Conservation (phyloP, 2,329 filamentous ascomycete genomes). For the Xylariales sp. region DNA sequence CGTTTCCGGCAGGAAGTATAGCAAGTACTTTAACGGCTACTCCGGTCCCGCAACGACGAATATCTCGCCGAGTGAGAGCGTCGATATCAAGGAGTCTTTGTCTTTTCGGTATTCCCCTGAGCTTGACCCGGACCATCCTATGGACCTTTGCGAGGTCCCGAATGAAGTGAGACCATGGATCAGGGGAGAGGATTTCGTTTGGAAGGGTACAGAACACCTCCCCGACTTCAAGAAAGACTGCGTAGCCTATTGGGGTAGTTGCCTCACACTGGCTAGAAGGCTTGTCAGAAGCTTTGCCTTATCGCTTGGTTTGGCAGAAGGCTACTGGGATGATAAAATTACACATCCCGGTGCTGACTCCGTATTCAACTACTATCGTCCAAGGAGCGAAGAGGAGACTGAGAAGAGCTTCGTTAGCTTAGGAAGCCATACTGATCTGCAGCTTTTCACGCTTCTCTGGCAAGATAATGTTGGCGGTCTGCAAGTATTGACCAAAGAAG, state of each 20-base stretch:
- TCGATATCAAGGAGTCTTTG: slow-evolving; percentile 48
- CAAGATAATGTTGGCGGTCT: slow-evolving; percentile 39
- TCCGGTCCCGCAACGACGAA: slow-evolving; percentile 34
- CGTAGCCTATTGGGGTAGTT: slow-evolving; percentile 42
- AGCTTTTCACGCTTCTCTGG: slow-evolving; percentile 48
- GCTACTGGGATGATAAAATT: slow-evolving; percentile 50
- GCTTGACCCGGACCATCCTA: slow-evolving; percentile 42
- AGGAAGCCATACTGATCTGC: slow-evolving; percentile 50
- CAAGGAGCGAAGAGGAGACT: slow-evolving; percentile 21
- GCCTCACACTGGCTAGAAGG: slow-evolving; percentile 44
- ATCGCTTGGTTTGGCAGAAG: slow-evolving; percentile 47
- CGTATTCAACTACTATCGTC: slow-evolving; percentile 37
- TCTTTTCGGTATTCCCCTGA: slow-evolving; percentile 48
- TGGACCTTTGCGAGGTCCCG: slow-evolving; percentile 36
- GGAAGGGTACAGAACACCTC: slow-evolving; percentile 44
- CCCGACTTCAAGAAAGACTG: slow-evolving; percentile 43
- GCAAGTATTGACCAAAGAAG: slow-evolving; percentile 36
- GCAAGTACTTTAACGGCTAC: slow-evolving; percentile 45
- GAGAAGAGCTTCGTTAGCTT: slow-evolving; percentile 31
- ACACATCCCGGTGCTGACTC: slow-evolving; percentile 43
- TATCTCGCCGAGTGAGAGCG: slow-evolving; percentile 44
- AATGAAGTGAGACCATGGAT: slow-evolving; percentile 37
- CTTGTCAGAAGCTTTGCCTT: slow-evolving; percentile 51
- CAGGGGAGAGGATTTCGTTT: slow-evolving; percentile 46
- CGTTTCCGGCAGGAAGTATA: slow-evolving; percentile 28